Base-by-base conservation (phyloP, 2,329 filamentous ascomycete species). In the Rhynchosporium graminicola region DNA sequence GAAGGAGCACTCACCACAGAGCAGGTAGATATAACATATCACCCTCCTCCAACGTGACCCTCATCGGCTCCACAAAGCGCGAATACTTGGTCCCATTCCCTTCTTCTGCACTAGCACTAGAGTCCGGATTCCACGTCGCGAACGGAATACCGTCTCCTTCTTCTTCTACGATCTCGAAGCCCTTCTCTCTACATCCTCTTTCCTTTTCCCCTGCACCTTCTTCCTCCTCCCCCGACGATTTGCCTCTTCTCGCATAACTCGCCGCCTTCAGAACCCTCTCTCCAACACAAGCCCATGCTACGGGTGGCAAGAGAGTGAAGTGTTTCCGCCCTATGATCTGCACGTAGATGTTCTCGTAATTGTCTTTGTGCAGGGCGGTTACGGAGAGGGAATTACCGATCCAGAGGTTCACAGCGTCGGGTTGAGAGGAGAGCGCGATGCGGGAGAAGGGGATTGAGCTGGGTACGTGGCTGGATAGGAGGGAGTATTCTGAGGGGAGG, bases 271-370 rank as follows among this genome's bases (percentile, higher is more conserved):
- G 77, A 0, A 72, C 69, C 67, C 77, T 77, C 77, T 94, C 91
- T 63, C 85, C 85, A 48, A 92, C 85, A 65, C 87, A 89, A 0
- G 88, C 80, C 67, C 87, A 83, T 65, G 86, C 89, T 1, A 89
- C 74, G 0, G 90, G 87, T n/a, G 91, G 88, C 1, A 95, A 76
- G 1, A 95, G 78, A 0, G 87, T 82, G 68, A 95, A 95, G 68
- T 90, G 85, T 73, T 95, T 95, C 61, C 78, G 77, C 0, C 91
- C 91, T 0, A 86, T 74, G 13, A 94, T 75, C 71, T 94, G 90
- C 1, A 91, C 88, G 74, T 93, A 95, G 0, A 95, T 82, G 73
- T 95, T 95, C 74, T 95, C 90, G 74, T 93, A 94, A 70, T 90
- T 90, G 76, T 95, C 91, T 71, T 89, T 90, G 77, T 95, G 91